Percentiles rank a stretch among this genome's conserved stretches.
phyloP scores from a whole-genome alignment of 140 eudicot species.

The Stevia rebaudiana region DNA sequence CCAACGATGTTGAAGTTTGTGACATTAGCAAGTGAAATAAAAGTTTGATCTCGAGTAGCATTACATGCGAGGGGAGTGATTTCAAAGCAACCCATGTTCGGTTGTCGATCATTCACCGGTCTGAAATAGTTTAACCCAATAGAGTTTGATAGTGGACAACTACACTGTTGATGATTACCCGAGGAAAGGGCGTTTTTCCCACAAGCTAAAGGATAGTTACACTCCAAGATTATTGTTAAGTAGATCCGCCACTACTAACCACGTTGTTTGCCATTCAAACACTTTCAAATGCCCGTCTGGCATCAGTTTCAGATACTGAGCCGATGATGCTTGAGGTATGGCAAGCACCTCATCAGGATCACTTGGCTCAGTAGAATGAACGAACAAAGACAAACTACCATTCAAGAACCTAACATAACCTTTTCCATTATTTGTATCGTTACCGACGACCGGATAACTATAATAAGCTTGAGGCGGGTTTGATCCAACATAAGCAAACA shows the following conservation, averaged over 20 bases:
- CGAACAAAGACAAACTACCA: constrained; percentile 24
- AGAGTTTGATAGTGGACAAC: constrained; percentile 24
- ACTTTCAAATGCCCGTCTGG: constrained; percentile 27
- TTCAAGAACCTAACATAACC: constrained; percentile 14
- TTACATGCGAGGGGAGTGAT: constrained; percentile 29
- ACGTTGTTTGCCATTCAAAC: neutral
- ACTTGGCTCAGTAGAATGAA: constrained; percentile 2
- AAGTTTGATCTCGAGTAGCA: constrained; percentile 13
- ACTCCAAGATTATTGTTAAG: constrained; percentile 11
- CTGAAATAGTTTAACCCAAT: constrained; percentile 10
- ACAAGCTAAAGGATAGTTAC: constrained; percentile 30
- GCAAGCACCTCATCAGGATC: neutral
- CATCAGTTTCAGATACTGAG: constrained; percentile 31
- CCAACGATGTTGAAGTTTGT: constrained; percentile 11
- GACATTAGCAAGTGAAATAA: constrained; percentile 13
- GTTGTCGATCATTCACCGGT: constrained; percentile 8
- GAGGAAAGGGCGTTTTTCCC: constrained; percentile 35
- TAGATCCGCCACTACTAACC: constrained; percentile 4
- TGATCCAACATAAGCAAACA: constrained; percentile 21
- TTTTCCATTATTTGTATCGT: neutral
- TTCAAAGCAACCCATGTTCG: constrained; percentile 24
- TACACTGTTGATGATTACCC: constrained; percentile 10
- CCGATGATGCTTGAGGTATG: constrained; percentile 11
- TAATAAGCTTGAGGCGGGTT: constrained; percentile 21
- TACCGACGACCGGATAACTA: neutral